Evolutionary conservation across 1,284 basidiomycete genomes (phyloP), one percentile per base, ranked within the genome.

Genomic region (Grifola frondosa): DNA sequence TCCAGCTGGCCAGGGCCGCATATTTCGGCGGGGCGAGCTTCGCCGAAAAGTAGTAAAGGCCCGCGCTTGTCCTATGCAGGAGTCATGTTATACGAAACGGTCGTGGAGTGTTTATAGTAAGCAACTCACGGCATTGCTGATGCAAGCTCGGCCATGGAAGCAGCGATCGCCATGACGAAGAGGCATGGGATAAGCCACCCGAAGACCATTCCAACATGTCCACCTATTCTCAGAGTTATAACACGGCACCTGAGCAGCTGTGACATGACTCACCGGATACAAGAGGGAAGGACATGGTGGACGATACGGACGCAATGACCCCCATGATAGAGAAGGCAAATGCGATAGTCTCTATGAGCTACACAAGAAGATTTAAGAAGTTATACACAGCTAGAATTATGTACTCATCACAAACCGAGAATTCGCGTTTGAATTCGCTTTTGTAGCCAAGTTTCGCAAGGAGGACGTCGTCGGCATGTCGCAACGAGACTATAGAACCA

Each of bases 291-390:
- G 73, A 76, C 34, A 82, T 67, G 1, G 81, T 84, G 5, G 85
- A 82, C 3, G 83, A 71, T 3, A 87, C 80, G 2, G 82, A 83
- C 3, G 83, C 78, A 23, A 84, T 68, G 28, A 87, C 78, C 8
- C 84, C 84, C 84, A 88, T 87, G 49, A 87, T 88, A 11, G 81
- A 84, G 62, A 88, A 79, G 0, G 81, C 73, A 55, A 88, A 88
- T 1, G 79, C 78, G 23, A 84, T 66, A 1, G 81, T 83, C 62
- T 85, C 81, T 12, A 83, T 51, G 38, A 76, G 66, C 81, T 81
- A 57, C 16, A n/a, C 34, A 38, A 17, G 13, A 15, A 15, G 36
- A 6, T 15, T 9, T 11, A 23, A 22, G 20, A 21, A 17, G 25
- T 37, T 25, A 15, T 23, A 34, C 6, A 8, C 21, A 22, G 9